Evolutionary conservation across 768 basidiomycete genomes (phyloP).

Genomic region (Mycena pura): DNA sequence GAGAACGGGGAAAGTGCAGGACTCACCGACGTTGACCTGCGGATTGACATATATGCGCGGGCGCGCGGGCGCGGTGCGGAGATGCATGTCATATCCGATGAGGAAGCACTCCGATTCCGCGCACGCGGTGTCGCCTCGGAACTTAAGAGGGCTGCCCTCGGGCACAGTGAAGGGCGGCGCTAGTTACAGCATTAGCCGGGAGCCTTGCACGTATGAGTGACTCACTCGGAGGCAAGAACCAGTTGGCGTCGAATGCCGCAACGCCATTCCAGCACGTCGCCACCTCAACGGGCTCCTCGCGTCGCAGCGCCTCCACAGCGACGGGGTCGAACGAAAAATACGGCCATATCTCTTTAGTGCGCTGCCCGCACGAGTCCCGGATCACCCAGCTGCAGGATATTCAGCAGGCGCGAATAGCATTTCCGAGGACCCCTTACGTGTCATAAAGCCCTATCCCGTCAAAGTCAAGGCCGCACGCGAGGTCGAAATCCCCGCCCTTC

Average conservation of each 20-base stretch:
- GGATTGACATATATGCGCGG: slow-evolving; percentile 30
- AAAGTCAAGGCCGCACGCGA: slow-evolving; percentile 80
- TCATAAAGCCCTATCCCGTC: slow-evolving; percentile 40
- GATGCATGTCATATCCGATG: slow-evolving; percentile 29
- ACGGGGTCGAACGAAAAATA: slow-evolving; percentile 65
- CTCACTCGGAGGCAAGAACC: slow-evolving; percentile 23
- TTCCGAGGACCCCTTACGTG: slow-evolving; percentile 62
- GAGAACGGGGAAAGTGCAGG: background rate
- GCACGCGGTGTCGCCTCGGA: slow-evolving; percentile 26
- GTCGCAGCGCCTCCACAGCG: slow-evolving; percentile 71
- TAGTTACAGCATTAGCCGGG: background rate
- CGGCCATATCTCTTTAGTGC: slow-evolving; percentile 79
- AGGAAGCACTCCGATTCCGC: slow-evolving; percentile 29
- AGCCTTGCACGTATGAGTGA: background rate
- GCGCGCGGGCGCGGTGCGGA: slow-evolving; percentile 24
- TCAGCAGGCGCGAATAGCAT: background rate
- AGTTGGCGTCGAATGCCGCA: slow-evolving; percentile 63
- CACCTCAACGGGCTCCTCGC: slow-evolving; percentile 61
- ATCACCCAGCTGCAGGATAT: slow-evolving; percentile 25
- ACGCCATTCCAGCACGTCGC: slow-evolving; percentile 89
- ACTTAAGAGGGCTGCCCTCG: slow-evolving; percentile 20
- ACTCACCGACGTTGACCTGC: slow-evolving; percentile 22
- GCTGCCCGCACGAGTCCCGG: slow-evolving; percentile 33
- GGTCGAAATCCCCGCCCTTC: slow-evolving; percentile 61
- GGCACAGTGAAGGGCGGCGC: slow-evolving; percentile 6